A percentile compares a stretch with the other conserved stretches of the same genome.
Evolutionary conservation across 257 asterid genomes (phyloP).

Genomic region (Eustoma russellianum): DNA sequence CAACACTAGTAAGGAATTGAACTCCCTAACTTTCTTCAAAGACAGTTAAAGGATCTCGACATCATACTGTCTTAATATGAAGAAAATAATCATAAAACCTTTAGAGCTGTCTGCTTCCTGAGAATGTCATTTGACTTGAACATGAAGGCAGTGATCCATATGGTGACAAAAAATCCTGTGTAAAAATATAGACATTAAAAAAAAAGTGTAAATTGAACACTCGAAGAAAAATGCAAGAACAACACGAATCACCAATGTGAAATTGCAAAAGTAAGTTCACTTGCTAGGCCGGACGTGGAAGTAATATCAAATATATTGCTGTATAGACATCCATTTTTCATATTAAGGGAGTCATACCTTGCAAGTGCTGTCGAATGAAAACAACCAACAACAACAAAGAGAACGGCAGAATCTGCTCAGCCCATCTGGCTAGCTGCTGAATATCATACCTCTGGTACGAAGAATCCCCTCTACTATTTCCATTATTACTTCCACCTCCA

Average conservation of each 20-base stretch:
- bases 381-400: conserved; percentile 71
- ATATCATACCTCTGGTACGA: conserved; percentile 66
- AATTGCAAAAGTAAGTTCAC: too few species aligned
- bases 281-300: too few species aligned
- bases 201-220: conserved; percentile 1
- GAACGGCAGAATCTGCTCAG: conserved; percentile 90
- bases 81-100: conserved; percentile 30
- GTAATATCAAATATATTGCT: conserved; percentile 1
- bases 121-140: conserved; percentile 83
- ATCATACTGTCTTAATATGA: not conserved
- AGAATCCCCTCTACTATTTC: conserved; percentile 24
- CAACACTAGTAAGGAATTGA: not conserved
- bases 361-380: conserved; percentile 90
- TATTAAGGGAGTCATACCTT: conserved; percentile 50
- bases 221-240: not conserved
- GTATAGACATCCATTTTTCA: not conserved
- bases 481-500: conserved; percentile 10
- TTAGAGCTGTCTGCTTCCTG: conserved; percentile 88
- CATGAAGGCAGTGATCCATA: conserved; percentile 69
- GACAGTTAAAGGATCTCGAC: not conserved
- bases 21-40: not conserved
- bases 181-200: conserved; percentile 7
- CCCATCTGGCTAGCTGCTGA: conserved; percentile 79
- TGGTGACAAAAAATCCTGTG: conserved; percentile 70
- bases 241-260: not conserved